Conservation (phyloP, 2,329 filamentous ascomycete genomes). For the Claviceps sp. region DNA sequence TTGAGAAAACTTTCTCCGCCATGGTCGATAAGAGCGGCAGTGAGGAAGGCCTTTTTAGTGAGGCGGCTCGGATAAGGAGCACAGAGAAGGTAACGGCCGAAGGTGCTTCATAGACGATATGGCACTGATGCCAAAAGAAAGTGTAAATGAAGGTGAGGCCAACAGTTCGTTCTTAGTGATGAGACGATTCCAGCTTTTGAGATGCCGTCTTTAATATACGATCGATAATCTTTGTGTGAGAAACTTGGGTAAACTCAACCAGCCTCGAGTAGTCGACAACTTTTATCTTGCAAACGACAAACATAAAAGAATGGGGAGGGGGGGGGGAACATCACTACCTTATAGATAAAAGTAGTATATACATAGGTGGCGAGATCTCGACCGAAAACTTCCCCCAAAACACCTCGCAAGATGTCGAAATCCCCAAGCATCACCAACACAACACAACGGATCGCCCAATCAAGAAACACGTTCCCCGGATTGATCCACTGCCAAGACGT, state of each 20-base stretch:
- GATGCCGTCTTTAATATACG: no score
- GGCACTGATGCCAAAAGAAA: neutral
- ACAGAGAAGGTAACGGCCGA: constrained; percentile 5
- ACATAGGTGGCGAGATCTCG: neutral
- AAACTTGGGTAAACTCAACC: no score
- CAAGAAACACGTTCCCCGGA: no score
- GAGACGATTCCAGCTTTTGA: no score
- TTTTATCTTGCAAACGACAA: neutral
- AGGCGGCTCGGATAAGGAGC: constrained; percentile 8
- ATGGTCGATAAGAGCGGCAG: constrained; percentile 10
- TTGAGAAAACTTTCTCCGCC: constrained; percentile 30
- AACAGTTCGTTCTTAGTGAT: no score
- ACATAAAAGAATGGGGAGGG: neutral
- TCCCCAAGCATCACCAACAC: neutral
- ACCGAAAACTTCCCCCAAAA: neutral
- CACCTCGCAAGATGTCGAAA: neutral
- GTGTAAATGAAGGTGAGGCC: no score
- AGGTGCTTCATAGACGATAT: constrained; percentile 11
- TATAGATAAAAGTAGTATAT: constrained; percentile 5
- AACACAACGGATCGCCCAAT: no score
- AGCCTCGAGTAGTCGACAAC: neutral
- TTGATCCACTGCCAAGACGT: no score
- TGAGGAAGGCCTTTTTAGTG: neutral
- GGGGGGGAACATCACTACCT: neutral
- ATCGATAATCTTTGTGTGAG: no score